These are phyloP conservation scores for Poronia punctata DNA, from an alignment of 495 filamentous ascomycete genomes.

Conservation along the genomic window DNA sequence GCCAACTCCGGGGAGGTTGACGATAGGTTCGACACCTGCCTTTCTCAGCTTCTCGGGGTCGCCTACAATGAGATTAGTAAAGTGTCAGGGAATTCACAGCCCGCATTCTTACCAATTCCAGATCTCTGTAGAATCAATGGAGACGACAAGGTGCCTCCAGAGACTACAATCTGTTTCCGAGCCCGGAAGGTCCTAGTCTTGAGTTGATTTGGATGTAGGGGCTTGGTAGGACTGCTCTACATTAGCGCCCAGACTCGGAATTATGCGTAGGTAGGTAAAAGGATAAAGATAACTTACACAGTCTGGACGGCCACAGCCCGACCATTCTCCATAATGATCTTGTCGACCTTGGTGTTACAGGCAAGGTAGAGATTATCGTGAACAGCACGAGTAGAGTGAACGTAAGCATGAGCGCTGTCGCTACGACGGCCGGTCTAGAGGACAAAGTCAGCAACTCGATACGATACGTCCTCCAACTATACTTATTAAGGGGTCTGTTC, in stretches of 20 bases:
- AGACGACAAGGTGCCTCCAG: slow-evolving; percentile 72
- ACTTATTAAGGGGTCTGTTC: background rate
- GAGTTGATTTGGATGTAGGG: slow-evolving; percentile 31
- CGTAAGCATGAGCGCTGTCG: slow-evolving; percentile 71
- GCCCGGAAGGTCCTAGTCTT: slow-evolving; percentile 56
- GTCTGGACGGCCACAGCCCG: slow-evolving; percentile 56
- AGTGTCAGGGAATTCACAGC: background rate
- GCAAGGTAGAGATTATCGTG: slow-evolving; percentile 67
- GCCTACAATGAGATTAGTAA: slow-evolving; percentile 17
- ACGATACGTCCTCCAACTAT: too few species aligned
- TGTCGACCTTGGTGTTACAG: slow-evolving; percentile 78
- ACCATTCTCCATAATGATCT: slow-evolving; percentile 66
- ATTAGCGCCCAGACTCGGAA: slow-evolving; percentile 5
- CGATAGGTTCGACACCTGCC: slow-evolving; percentile 62
- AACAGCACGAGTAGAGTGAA: slow-evolving; percentile 60
- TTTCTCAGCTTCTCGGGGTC: slow-evolving; percentile 67
- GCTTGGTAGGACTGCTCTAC: slow-evolving; percentile 41
- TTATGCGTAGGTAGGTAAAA: background rate
- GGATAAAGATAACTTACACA: slow-evolving; percentile 23
- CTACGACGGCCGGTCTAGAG: slow-evolving; percentile 55
- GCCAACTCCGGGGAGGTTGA: slow-evolving; percentile 76
- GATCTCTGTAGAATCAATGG: slow-evolving; percentile 73
- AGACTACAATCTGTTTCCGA: slow-evolving; percentile 71
- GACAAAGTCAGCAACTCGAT: slow-evolving; percentile 1
- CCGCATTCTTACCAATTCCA: slow-evolving; percentile 42